phyloP scores from a whole-genome alignment of 1,139 yeast species.

The Ogataea hybrid region DNA sequence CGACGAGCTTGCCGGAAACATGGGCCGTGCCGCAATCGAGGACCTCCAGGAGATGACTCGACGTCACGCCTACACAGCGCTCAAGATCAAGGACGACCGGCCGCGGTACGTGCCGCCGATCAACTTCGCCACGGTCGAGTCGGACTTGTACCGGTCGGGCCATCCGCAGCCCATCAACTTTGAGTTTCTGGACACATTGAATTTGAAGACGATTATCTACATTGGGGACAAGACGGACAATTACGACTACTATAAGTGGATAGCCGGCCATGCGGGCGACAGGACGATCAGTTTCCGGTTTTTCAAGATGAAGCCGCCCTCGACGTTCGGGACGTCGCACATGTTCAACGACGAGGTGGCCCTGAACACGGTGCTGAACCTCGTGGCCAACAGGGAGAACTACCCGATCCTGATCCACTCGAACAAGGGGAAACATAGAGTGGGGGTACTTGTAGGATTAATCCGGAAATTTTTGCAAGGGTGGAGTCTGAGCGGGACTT shows the following conservation, averaged over 20 bases:
- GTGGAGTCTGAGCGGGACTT: slow-evolving; percentile 90
- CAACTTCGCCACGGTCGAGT: slow-evolving; percentile 85
- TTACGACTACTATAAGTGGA: slow-evolving; percentile 64
- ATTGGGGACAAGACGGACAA: slow-evolving; percentile 73
- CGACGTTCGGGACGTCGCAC: slow-evolving; percentile 71
- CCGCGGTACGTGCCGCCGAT: slow-evolving; percentile 78
- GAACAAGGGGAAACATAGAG: slow-evolving; percentile 92
- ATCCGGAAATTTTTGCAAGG: slow-evolving; percentile 85
- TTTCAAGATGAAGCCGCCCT: slow-evolving; percentile 52
- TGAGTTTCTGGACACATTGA: slow-evolving; percentile 68
- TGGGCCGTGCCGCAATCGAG: background rate
- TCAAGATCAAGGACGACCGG: slow-evolving; percentile 27
- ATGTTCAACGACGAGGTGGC: slow-evolving; percentile 55
- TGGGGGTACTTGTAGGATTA: slow-evolving; percentile 86
- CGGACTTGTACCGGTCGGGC: slow-evolving; percentile 85
- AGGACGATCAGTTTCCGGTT: slow-evolving; percentile 51
- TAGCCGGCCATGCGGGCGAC: slow-evolving; percentile 32
- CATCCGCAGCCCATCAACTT: slow-evolving; percentile 89
- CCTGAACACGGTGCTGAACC: slow-evolving; percentile 58
- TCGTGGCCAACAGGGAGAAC: slow-evolving; percentile 66
- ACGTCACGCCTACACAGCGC: slow-evolving; percentile 28
- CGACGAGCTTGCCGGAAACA: background rate
- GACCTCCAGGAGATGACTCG: background rate
- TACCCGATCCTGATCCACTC: slow-evolving; percentile 89
- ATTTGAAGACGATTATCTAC: slow-evolving; percentile 76